Evolutionary conservation across 75 land plant species (phyloP).

Genomic region (Pseudotsuga menziesii): DNA sequence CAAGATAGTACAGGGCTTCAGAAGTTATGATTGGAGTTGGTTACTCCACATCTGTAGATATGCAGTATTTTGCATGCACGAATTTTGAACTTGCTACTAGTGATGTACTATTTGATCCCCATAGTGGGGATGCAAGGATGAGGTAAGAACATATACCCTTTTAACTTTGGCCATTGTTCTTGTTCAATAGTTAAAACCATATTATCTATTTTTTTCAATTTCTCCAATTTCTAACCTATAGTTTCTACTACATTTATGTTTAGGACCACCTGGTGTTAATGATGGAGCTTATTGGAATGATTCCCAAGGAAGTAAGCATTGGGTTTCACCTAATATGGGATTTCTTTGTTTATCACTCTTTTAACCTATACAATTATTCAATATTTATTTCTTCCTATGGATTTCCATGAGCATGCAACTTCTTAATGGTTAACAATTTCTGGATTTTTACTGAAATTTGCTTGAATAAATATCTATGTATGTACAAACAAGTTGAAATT

Average conservation of each 20-base stretch:
- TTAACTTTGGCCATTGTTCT: not conserved
- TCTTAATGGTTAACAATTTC: no score
- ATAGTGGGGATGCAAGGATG: conserved; percentile 66
- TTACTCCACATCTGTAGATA: conserved; percentile 69
- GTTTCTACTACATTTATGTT: not conserved
- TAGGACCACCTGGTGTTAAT: no score
- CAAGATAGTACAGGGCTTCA: conserved; percentile 91
- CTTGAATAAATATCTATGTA: no score
- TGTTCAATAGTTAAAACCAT: not conserved
- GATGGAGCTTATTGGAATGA: conserved; percentile 86
- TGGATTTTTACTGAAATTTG: no score
- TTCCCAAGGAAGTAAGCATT: conserved; percentile 64
- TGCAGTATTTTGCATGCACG: conserved; percentile 93
- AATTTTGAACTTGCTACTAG: conserved; percentile 93
- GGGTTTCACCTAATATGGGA: no score
- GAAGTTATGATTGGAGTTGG: conserved; percentile 72
- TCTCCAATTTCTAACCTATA: not conserved
- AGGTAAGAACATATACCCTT: conserved; percentile 35
- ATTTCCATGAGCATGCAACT: no score
- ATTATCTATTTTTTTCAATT: not conserved
- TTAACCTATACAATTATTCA: no score
- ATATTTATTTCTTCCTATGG: no score
- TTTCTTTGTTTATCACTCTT: no score
- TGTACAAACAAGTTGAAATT: no score
- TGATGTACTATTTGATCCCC: conserved; percentile 82